These are phyloP conservation scores for Diutina sp. DNA, from an alignment of 1,139 yeast genomes.

Conservation along the genomic window DNA sequence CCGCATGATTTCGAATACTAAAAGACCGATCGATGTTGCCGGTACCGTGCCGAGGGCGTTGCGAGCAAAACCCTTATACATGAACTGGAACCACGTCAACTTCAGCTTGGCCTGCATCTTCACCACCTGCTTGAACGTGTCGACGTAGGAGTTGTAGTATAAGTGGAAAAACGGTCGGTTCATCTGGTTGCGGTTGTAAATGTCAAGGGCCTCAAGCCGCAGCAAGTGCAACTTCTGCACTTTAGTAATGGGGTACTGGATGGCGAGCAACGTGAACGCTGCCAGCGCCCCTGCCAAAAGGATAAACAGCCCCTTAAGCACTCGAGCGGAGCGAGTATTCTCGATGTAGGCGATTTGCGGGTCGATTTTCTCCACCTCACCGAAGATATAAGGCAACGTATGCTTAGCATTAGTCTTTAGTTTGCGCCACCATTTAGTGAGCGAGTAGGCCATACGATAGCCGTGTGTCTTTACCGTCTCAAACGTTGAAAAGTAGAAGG, in stretches of 20 bases:
- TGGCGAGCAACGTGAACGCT: constrained; percentile 59
- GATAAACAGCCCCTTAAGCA: constrained; percentile 58
- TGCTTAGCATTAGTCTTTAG: constrained; percentile 5
- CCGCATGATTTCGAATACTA: constrained; percentile 78
- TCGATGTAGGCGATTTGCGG: constrained; percentile 16
- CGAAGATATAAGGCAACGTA: not conserved
- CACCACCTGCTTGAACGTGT: constrained; percentile 50
- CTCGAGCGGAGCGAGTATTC: constrained; percentile 29
- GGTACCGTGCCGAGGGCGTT: constrained; percentile 73
- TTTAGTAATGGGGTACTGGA: constrained; percentile 76
- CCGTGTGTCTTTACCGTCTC: constrained; percentile 70
- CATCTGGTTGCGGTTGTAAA: constrained; percentile 23
- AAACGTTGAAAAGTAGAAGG: constrained; percentile 72
- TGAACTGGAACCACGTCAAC: constrained; percentile 48
- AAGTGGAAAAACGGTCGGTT: constrained; percentile 30
- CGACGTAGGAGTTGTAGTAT: constrained; percentile 60
- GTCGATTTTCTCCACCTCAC: not conserved
- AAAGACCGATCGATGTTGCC: constrained; percentile 73
- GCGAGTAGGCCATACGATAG: constrained; percentile 42
- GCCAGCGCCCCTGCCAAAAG: constrained; percentile 86
- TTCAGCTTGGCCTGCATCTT: constrained; percentile 42
- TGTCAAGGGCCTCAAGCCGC: constrained; percentile 68
- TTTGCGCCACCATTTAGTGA: constrained; percentile 37
- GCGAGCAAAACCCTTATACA: constrained; percentile 65
- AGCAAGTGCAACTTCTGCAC: constrained; percentile 71